Evolutionary conservation across 2,329 filamentous ascomycete genomes (phyloP), one percentile per base, ranked within the genome.

Genomic region (Davidsoniella virescens): DNA sequence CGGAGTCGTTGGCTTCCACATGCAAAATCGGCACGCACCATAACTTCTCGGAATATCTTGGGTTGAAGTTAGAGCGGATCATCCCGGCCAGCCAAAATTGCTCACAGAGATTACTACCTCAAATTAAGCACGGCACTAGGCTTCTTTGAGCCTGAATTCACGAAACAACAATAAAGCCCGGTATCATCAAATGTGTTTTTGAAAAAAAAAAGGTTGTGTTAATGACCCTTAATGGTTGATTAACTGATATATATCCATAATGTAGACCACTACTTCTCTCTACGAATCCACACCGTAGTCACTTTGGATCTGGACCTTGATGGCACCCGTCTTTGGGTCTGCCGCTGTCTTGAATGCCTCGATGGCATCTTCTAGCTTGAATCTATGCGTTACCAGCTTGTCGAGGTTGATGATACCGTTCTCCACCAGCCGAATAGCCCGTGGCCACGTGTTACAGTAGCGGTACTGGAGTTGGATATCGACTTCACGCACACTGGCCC

Each of bases 391-490:
- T 45, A 95, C 87, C 54, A 96, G 68, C 66, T 77, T 83, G 59
- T 75, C 75, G 62, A 95, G 68, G 62, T 93, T 79, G 59, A 96
- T 76, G 3, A 95, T 76, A 2, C 86, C 86, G 62, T 81, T 87
- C 70, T 87, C 78, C 37, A 96, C 75, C 56, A 96, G 70, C 44
- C 88, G 77, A 57, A 96, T 95, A 41, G 92, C 90, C 55, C 86
- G 78, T 33, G 90, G 92, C 90, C 90, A 96, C 18, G 87, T 94
- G 70, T 96, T 95, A 69, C 76, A 77, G 71, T 96, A 96, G 54
- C 92, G 78, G 70, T 96, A 96, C 70, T 96, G 90, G 66, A 95
- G 92, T 68, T 94, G 86, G 54, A 96, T 71, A 66, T 96, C 90
- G 58, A 96, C 84, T 69, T 96, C 92, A 56, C 85, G 77, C 5